Evolutionary conservation across 805 yeast genomes (phyloP).

Genomic region (Scheffersomyces lignosus): DNA sequence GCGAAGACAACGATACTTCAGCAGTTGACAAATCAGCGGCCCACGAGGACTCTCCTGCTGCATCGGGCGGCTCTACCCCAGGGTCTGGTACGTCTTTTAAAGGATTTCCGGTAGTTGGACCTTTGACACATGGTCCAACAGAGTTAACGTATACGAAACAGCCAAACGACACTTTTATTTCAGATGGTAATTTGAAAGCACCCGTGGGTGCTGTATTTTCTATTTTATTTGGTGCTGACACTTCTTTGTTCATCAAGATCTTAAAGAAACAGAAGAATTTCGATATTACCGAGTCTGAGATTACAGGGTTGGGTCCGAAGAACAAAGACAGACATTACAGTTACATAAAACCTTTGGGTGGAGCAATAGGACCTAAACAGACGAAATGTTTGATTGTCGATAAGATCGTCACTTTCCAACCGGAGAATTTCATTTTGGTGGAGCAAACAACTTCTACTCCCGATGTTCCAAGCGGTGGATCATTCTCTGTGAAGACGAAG

Average conservation of each 20-base stretch:
- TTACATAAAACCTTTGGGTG: constrained; percentile 74
- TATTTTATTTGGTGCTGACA: constrained; percentile 63
- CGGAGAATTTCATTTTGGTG: constrained; percentile 57
- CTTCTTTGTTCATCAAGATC: constrained; percentile 39
- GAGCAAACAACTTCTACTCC: constrained; percentile 75
- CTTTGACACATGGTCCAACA: constrained; percentile 62
- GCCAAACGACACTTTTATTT: constrained; percentile 55
- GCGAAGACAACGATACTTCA: constrained; percentile 1
- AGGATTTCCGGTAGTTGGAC: constrained; percentile 56
- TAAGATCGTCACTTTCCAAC: constrained; percentile 51
- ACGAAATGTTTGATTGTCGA: constrained; percentile 69
- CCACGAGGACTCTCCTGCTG: constrained; percentile 1
- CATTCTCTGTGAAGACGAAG: constrained; percentile 74
- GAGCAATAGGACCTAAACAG: constrained; percentile 89
- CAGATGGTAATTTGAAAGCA: constrained; percentile 54
- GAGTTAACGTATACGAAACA: constrained; percentile 43
- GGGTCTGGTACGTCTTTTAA: constrained; percentile 29
- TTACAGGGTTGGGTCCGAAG: constrained; percentile 37
- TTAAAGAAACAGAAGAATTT: constrained; percentile 32
- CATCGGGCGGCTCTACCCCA: neutral
- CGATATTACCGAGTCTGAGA: constrained; percentile 21
- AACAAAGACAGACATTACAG: constrained; percentile 52
- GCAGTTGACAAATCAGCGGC: neutral
- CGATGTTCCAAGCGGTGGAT: constrained; percentile 89
- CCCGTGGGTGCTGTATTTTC: constrained; percentile 78